Base-by-base conservation (phyloP, 805 yeast genomes). In the Blastobotrys terrestris region DNA sequence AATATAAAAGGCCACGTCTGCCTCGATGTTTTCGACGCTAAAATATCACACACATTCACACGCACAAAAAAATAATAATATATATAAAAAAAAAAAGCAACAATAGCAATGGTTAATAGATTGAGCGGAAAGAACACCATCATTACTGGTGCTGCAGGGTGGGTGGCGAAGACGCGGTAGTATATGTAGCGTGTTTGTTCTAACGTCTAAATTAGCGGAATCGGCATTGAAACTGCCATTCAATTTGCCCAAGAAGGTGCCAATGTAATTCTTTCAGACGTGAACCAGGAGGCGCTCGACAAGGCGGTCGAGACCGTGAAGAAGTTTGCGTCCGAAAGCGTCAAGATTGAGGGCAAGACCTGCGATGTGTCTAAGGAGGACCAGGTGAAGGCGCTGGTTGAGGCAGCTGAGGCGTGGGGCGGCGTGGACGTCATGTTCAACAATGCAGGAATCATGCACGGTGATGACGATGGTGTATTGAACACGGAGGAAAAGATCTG, bases 181-280 rank as follows among this genome's bases (percentile, higher is more conserved):
- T 21, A 42, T 42, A 11, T 35, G n/a, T 40, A 13, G 44, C 20
- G 13, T 43, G 46, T 6, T 43, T 43, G 19, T n/a, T n/a, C n/a
- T 15, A 21, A 19, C 4, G 16, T 31, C 44, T 16, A 8, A 21
- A 8, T 18, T 18, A 53, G 60, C n/a, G 71, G 71, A 39, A 67
- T 67, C 53, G 71, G 71, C 6, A 59, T 67, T 35, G 71, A 67
- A 50, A 58, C 71, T 67, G 94, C 96, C 5, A 70, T 81, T 51
- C 81, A 81, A 70, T 87, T 85, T 68, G 95, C 90, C 52, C 80
- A 76, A 61, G 89, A 87, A 66, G 97, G 96, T 56, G 95, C 96
- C 42, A 86, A 83, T 69, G 92, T 89, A 56, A 87, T 90, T 42
- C 86, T 89, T 42, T 87, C 89, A 60, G 97, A 90, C 67, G 84